Evolutionary conservation across 1,284 basidiomycete species (phyloP).

Genomic region (Sanghuangporus weigelae): DNA sequence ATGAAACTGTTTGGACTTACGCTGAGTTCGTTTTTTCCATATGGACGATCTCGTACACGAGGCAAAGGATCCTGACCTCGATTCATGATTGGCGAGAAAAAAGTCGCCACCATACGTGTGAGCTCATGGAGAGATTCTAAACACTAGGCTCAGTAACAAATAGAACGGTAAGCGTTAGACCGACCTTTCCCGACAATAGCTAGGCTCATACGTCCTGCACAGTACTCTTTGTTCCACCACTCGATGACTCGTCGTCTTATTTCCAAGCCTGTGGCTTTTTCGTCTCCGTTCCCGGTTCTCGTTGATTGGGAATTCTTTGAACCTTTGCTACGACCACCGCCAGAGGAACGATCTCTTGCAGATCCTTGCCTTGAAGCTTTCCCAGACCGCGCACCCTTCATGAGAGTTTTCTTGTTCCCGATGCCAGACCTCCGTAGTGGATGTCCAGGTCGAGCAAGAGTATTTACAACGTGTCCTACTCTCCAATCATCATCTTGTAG

Average conservation of each 20-base stretch:
- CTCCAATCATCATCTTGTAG: conserved; percentile 92
- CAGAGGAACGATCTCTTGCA: conserved; percentile 16
- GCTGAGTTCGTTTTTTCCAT: conserved; percentile 66
- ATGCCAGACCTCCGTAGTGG: conserved; percentile 93
- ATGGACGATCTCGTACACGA: conserved; percentile 72
- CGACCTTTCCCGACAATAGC: conserved; percentile 86
- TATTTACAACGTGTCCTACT: conserved; percentile 94
- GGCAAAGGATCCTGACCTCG: conserved; percentile 60
- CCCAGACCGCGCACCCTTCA: conserved; percentile 52
- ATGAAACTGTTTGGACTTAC: conserved; percentile 42
- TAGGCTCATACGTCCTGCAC: conserved; percentile 90
- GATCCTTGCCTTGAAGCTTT: conserved; percentile 33
- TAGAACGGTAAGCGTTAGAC: conserved; percentile 12
- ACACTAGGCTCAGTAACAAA: background rate
- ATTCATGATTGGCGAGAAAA: conserved; percentile 78
- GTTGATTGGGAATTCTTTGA: conserved; percentile 24
- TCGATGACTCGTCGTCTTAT: conserved; percentile 87
- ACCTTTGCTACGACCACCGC: conserved; percentile 8
- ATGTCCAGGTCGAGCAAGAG: conserved; percentile 76
- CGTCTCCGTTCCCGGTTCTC: conserved; percentile 49
- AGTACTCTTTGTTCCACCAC: conserved; percentile 95
- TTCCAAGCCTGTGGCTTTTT: conserved; percentile 74
- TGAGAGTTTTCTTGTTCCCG: conserved; percentile 83
- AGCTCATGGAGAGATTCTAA: conserved; percentile 80
- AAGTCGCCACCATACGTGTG: conserved; percentile 56